Evolutionary conservation across 345 rosid species (phyloP).

Genomic region (Sisymbrium altissimum): DNA sequence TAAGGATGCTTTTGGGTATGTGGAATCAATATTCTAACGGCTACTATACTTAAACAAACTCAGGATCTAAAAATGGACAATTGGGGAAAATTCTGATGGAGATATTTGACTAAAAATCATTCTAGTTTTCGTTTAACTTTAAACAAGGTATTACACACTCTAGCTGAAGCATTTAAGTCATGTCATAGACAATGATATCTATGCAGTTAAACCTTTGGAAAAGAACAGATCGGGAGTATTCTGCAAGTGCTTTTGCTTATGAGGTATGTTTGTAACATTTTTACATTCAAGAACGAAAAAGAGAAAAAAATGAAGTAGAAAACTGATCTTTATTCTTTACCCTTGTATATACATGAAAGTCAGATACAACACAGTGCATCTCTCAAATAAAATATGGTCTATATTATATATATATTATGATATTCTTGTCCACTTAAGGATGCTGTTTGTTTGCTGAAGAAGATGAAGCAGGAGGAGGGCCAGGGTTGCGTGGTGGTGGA

Average conservation of each 20-base stretch:
- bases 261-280: slow-evolving; percentile 29
- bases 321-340: slow-evolving; percentile 18
- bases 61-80: too few relatives aligned
- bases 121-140: too few relatives aligned
- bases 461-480: slow-evolving; percentile 45
- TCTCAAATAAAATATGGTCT: slow-evolving; percentile 8
- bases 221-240: slow-evolving; percentile 35
- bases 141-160: too few relatives aligned
- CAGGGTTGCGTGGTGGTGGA: slow-evolving; percentile 40
- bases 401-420: too few relatives aligned
- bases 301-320: not conserved
- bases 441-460: slow-evolving; percentile 16
- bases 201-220: slow-evolving; percentile 66
- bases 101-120: too few relatives aligned
- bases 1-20: too few relatives aligned
- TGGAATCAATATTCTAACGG: too few relatives aligned
- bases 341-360: too few relatives aligned
- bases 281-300: not conserved
- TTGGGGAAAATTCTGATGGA: too few relatives aligned
- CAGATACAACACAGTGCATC: slow-evolving; percentile 19
- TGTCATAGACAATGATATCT: slow-evolving; percentile 56
- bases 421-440: slow-evolving; percentile 10
- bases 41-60: too few relatives aligned
- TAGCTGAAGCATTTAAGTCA: slow-evolving; percentile 53
- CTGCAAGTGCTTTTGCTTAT: too few relatives aligned